Conservation (phyloP, 1,139 yeast genomes). For the Suhomyces panamericanus region DNA sequence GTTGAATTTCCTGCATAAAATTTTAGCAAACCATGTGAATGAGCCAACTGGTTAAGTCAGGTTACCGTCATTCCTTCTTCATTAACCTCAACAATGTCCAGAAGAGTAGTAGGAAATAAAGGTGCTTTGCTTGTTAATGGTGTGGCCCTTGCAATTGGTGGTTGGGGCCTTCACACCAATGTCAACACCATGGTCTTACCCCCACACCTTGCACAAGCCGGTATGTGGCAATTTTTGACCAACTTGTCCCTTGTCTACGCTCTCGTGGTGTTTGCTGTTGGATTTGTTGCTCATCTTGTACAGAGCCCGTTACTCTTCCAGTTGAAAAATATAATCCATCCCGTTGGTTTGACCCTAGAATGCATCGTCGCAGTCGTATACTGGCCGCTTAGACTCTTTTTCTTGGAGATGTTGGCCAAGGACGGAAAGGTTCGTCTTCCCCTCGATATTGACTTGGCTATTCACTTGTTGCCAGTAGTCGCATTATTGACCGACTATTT, state of each 20-base stretch:
- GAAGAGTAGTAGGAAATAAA: constrained; percentile 36
- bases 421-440: constrained; percentile 39
- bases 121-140: constrained; percentile 26
- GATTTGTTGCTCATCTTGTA: constrained; percentile 40
- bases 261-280: constrained; percentile 42
- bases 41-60: background rate
- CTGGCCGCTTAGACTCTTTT: constrained; percentile 64
- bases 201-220: constrained; percentile 49
- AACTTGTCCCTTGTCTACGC: constrained; percentile 56
- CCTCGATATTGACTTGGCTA: constrained; percentile 50
- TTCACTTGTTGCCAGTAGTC: constrained; percentile 60
- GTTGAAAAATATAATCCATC: constrained; percentile 43
- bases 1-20: background rate
- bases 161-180: constrained; percentile 28
- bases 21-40: background rate
- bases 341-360: constrained; percentile 58
- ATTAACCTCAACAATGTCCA: constrained; percentile 10
- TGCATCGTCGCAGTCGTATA: constrained; percentile 59
- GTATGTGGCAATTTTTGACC: constrained; percentile 69
- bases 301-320: constrained; percentile 24
- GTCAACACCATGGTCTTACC: constrained; percentile 40
- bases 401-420: constrained; percentile 41
- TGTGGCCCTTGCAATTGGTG: constrained; percentile 32
- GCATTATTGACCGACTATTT: constrained; percentile 55
- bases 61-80: background rate